Evolutionary conservation across 371 early-diverging fungal species (phyloP).

Genomic region (Basidiobolus meristosporus): DNA sequence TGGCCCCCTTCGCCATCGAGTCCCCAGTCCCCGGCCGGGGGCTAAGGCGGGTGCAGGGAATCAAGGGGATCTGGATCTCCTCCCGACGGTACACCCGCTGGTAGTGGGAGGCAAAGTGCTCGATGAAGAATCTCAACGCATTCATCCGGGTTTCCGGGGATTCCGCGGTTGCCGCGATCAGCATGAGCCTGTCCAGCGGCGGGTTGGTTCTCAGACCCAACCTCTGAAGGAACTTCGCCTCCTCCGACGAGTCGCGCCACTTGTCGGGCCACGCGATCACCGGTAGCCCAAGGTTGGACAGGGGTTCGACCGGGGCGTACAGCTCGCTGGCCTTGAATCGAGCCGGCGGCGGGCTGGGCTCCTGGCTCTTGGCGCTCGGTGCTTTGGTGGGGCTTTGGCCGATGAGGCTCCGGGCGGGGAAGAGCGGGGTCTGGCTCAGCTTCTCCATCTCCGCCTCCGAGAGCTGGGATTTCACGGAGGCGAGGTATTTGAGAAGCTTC

Average conservation of each 20-base stretch:
- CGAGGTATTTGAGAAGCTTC: slow-evolving; percentile 65
- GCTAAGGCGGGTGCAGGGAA: slow-evolving; percentile 38
- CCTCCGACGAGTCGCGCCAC: slow-evolving; percentile 36
- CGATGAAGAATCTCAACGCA: slow-evolving; percentile 51
- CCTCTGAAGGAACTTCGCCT: slow-evolving; percentile 14
- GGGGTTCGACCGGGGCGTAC: slow-evolving; percentile 42
- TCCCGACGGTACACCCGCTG: slow-evolving; percentile 15
- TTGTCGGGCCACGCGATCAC: slow-evolving; percentile 66
- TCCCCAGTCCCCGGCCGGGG: too few species aligned
- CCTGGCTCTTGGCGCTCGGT: slow-evolving; percentile 7
- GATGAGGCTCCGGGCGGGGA: slow-evolving; percentile 24
- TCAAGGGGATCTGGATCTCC: slow-evolving; percentile 25
- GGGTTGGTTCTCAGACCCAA: slow-evolving; percentile 42
- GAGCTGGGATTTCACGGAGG: slow-evolving; percentile 40
- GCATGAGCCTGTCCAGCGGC: slow-evolving; percentile 25
- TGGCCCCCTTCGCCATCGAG: too few species aligned
- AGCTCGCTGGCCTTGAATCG: slow-evolving; percentile 52
- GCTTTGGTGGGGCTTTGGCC: slow-evolving; percentile 5
- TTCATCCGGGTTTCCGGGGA: slow-evolving; percentile 13
- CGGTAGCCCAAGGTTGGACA: slow-evolving; percentile 37
- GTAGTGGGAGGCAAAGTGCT: slow-evolving; percentile 39
- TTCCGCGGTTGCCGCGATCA: slow-evolving; percentile 20
- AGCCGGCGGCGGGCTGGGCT: slow-evolving; percentile 5
- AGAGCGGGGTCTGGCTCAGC: slow-evolving; percentile 44
- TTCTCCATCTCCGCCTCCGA: slow-evolving; percentile 33